phyloP scores from a whole-genome alignment of 768 basidiomycete species.

The Mycena vulgaris region DNA sequence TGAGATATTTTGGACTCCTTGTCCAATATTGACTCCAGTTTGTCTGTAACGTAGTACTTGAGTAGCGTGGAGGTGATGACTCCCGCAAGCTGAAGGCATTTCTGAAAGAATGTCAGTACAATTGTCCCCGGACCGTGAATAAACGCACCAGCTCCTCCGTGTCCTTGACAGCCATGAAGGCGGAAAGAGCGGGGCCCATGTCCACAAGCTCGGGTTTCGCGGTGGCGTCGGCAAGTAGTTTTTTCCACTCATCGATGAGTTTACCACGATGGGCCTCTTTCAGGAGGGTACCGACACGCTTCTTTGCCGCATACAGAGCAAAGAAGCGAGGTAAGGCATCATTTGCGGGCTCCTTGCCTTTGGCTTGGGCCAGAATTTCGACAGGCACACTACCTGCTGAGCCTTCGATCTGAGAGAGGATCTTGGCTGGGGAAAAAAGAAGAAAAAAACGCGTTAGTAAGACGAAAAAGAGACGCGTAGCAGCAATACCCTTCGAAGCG shows the following conservation, averaged over 20 bases:
- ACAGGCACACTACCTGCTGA: constrained; percentile 71
- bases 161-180: constrained; percentile 90
- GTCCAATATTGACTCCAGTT: constrained; percentile 93
- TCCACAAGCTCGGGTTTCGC: constrained; percentile 85
- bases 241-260: constrained; percentile 89
- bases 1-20: constrained; percentile 93
- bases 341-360: constrained; percentile 82
- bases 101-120: constrained; percentile 61
- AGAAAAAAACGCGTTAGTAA: constrained; percentile 10
- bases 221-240: constrained; percentile 65
- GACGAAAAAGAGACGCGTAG: constrained; percentile 28
- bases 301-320: constrained; percentile 70
- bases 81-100: constrained; percentile 82
- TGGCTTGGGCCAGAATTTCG: constrained; percentile 84
- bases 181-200: constrained; percentile 81
- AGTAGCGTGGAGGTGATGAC: constrained; percentile 89
- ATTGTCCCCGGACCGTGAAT: constrained; percentile 31
- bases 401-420: constrained; percentile 83
- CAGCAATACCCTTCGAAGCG: constrained; percentile 83
- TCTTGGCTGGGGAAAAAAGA: constrained; percentile 74
- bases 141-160: constrained; percentile 87
- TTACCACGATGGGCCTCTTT: constrained; percentile 93
- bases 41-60: constrained; percentile 87
- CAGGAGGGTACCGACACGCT: constrained; percentile 79
- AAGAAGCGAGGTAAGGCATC: constrained; percentile 83